Evolutionary conservation across 2,329 filamentous ascomycete species (phyloP), one percentile per base, ranked within the genome.

Genomic region (Colletotrichum melonis): DNA sequence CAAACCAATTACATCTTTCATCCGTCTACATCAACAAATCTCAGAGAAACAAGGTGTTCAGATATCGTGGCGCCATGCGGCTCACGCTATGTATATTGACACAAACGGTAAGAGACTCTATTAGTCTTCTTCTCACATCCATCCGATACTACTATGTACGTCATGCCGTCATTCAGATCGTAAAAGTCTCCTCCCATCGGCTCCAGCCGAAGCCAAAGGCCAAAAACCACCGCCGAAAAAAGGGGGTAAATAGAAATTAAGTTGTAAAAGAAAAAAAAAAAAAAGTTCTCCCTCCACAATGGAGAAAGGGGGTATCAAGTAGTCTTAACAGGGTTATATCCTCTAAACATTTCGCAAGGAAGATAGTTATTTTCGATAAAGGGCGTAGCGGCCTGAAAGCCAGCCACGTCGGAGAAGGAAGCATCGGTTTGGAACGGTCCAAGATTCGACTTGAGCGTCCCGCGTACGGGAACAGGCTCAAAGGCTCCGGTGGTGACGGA

Each of bases 401-500:
- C 75, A 3, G 55, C 60, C 32, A 70, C 75, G 46, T 66, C 65
- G n/a, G 60, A 19, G 12, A 75, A 74, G 1, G 26, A 28, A 4
- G 56, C 22, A 4, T 63, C 70, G 2, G 35, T 19, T 7, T 30
- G 5, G 42, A 81, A 78, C 0, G 81, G 80, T 6, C 79, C 79
- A 3, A 82, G 55, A 9, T 75, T 76, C 4, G 77, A 75, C 49
- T 63, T 49, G 32, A 82, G 75, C 1, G 35, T 63, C 9, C 78
- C 80, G 4, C 74, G 69, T 9, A 81, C 79, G 2, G 78, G 74
- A 2, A 79, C 76, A 3, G 81, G 80, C 38, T 74, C 77, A 46
- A 77, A 77, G 3, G 66, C 69, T 19, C 75, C 78, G 0, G 79
- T 78, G 0, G 85, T 83, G 3, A 87, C 78, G 1, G 81, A 80